phyloP scores from a whole-genome alignment of 345 rosid genomes.

The Trapa incisa region DNA sequence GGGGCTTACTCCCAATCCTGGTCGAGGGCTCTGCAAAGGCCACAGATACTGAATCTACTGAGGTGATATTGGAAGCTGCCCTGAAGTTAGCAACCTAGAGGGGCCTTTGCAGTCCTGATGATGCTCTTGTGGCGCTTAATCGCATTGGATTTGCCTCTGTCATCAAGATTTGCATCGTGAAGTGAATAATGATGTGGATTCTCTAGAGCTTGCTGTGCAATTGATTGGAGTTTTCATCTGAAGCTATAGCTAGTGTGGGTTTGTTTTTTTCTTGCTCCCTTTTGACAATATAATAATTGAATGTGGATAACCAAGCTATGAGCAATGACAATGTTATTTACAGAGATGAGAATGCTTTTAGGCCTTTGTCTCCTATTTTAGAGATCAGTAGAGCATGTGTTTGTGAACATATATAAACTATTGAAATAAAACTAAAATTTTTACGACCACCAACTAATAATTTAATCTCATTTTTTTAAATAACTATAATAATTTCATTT shows the following conservation, averaged over 20 bases:
- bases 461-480: too few relatives aligned
- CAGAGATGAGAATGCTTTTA: too few relatives aligned
- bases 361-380: too few relatives aligned
- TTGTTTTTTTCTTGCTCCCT: background rate
- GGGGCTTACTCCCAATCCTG: slow-evolving; percentile 76
- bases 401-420: too few relatives aligned
- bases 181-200: slow-evolving; percentile 16
- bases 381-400: too few relatives aligned
- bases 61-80: slow-evolving; percentile 30
- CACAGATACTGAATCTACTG: slow-evolving; percentile 15
- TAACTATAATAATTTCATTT: too few relatives aligned
- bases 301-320: background rate
- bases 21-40: slow-evolving; percentile 87
- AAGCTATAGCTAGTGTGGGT: background rate
- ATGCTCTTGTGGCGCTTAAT: slow-evolving; percentile 72
- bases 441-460: too few relatives aligned
- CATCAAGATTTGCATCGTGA: slow-evolving; percentile 47
- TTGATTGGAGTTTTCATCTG: background rate
- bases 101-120: slow-evolving; percentile 59
- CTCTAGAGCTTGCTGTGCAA: background rate
- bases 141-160: slow-evolving; percentile 42
- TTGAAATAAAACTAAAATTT: too few relatives aligned
- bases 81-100: slow-evolving; percentile 28
- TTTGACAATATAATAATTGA: background rate
- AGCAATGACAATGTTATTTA: background rate